Base-by-base conservation (phyloP, 1,139 yeast species). In the Arxiozyma telluris region DNA sequence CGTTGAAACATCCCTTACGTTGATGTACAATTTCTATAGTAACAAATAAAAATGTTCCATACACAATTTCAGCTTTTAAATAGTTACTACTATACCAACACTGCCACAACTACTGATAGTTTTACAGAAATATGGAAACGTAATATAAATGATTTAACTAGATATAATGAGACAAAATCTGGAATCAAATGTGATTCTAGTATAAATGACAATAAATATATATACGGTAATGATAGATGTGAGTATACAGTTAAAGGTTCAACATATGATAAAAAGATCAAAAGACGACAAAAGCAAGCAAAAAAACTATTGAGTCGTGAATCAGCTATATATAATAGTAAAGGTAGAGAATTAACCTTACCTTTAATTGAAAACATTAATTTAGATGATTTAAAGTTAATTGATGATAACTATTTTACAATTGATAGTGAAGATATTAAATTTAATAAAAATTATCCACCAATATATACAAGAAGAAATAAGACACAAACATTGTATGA, bases 371-470 rank as follows among this genome's bases (percentile, higher is more conserved):
- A 34, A 34, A 15, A 34, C 6, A 34, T 34, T 34, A 34, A 34
- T 34, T 34, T 34, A 15, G 8, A 34, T 15, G 39, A 34, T 34
- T 34, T 34, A 34, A 15, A 34, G 2, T 3, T 34, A 15, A n/a
- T 12, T 12, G 39, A 34, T 12, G 39, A 34, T 34, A 15, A 34
- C 8, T 34, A 34, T 34, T 34, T 15, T 34, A 15, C 39, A 34
- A 34, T 34, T 34, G 6, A 34, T 34, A 34, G 12, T 34, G n/a
- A 8, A 12, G 39, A 34, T 34, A 34, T 34, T 34, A 64, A 34
- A 59, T 66, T 63, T 34, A 34, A 34, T 34, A 34, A 34, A 12
- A 6, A 15, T 12, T 34, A 34, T 34, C 17, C 2, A 15, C 39
- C 39, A 34, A 15, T 34, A 15, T 34, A 15, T 34, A 34, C 39